These are phyloP conservation scores for Sclerotinia trifoliorum DNA, from an alignment of 2,329 filamentous ascomycete genomes.

Conservation along the genomic window DNA sequence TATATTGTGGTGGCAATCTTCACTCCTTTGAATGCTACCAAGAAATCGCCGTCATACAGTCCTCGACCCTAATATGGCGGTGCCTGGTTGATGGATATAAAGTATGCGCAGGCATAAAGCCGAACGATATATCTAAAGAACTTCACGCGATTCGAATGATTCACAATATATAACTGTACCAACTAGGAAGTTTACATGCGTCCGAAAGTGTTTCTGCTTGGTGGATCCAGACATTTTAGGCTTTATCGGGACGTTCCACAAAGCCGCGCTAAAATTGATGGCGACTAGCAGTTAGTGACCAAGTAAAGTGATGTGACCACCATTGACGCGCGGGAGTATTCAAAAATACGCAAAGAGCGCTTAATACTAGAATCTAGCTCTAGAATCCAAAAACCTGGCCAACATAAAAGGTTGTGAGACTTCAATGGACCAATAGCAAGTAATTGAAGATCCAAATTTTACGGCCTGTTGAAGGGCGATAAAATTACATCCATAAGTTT, in stretches of 20 bases:
- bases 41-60: no score
- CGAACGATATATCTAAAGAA: not conserved
- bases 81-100: no score
- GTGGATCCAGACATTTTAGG: not conserved
- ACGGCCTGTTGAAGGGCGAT: no score
- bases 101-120: not conserved
- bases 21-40: no score
- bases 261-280: not conserved
- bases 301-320: not conserved
- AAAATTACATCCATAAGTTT: not conserved
- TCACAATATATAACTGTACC: not conserved
- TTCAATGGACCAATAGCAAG: not conserved
- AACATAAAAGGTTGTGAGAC: not conserved
- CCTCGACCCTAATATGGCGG: no score
- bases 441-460: not conserved
- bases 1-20: no score
- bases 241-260: not conserved
- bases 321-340: slow-evolving; percentile 1
- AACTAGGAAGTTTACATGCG: not conserved
- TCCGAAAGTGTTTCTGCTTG: not conserved
- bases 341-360: not conserved
- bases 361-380: not conserved
- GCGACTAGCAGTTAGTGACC: slow-evolving; percentile 3
- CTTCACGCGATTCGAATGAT: not conserved
- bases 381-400: not conserved